Percentiles rank a stretch among this genome's conserved stretches.
Conservation (phyloP, 352 stramenopile species). For the Globisporangium viniferum region DNA sequence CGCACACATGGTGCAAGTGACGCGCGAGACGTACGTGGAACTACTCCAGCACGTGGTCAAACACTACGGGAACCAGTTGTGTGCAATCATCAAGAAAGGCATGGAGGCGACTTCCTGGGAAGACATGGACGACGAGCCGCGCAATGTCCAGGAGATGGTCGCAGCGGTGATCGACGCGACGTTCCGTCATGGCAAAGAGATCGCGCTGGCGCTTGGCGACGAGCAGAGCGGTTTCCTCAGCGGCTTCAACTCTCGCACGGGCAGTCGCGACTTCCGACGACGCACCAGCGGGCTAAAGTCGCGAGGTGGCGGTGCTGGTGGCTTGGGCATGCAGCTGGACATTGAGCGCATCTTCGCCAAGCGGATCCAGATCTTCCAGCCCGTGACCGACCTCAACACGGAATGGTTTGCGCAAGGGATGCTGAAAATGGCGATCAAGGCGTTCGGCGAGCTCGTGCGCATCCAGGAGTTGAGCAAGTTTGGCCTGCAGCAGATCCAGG, state of each 20-base stretch:
- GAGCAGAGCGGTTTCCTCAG: slow-evolving; percentile 49
- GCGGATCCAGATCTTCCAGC: slow-evolving; percentile 64
- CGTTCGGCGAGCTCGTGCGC: slow-evolving; percentile 65
- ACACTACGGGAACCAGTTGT: slow-evolving; percentile 58
- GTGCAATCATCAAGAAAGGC: slow-evolving; percentile 35
- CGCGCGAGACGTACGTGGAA: slow-evolving; percentile 50
- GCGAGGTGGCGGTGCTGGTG: slow-evolving; percentile 30
- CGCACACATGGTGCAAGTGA: slow-evolving; percentile 75
- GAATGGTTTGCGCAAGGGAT: slow-evolving; percentile 67
- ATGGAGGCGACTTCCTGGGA: slow-evolving; percentile 46
- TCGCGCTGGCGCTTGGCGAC: slow-evolving; percentile 60
- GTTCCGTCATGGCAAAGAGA: slow-evolving; percentile 54
- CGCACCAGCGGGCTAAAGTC: slow-evolving; percentile 55
- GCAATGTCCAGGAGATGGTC: slow-evolving; percentile 66
- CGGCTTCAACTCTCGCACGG: slow-evolving; percentile 35
- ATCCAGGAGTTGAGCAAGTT: slow-evolving; percentile 59
- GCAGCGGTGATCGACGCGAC: slow-evolving; percentile 53
- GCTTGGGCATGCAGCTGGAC: slow-evolving; percentile 65
- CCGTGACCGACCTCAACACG: slow-evolving; percentile 39
- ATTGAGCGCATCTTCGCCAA: slow-evolving; percentile 85
- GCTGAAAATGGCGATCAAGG: slow-evolving; percentile 81
- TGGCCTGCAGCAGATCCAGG: slow-evolving; percentile 74
- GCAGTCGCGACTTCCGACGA: slow-evolving; percentile 62
- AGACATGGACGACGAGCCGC: slow-evolving; percentile 62
- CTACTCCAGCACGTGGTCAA: slow-evolving; percentile 64